These are phyloP conservation scores for Onygenales sp. DNA, from an alignment of 2,329 filamentous ascomycete species.

Conservation along the genomic window DNA sequence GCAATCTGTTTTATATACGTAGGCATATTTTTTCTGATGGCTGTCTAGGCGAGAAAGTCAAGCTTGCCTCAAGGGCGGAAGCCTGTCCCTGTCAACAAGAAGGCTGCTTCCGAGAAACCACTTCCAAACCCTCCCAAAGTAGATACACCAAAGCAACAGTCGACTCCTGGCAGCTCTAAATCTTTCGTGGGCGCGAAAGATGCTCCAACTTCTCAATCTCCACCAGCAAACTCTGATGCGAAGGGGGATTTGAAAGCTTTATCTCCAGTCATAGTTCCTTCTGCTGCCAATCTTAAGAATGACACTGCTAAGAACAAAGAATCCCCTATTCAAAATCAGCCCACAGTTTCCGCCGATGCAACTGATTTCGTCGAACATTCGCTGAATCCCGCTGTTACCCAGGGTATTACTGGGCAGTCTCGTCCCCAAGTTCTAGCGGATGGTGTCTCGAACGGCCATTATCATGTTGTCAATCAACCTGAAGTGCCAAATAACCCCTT, in stretches of 20 bases:
- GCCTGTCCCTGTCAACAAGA: background rate
- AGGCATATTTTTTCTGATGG: background rate
- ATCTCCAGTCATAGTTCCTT: too few relatives aligned
- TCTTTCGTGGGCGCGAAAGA: constrained; percentile 6
- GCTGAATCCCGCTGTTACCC: background rate
- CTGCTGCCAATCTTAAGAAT: too few relatives aligned
- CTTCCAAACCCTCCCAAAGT: constrained; percentile 8
- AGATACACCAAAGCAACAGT: background rate
- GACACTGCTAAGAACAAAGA: too few relatives aligned
- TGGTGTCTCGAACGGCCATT: background rate
- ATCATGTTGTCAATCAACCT: background rate
- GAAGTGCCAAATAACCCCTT: background rate
- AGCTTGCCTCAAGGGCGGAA: background rate
- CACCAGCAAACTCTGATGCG: too few relatives aligned
- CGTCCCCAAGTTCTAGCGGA: background rate
- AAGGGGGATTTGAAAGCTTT: too few relatives aligned
- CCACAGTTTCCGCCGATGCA: too few relatives aligned
- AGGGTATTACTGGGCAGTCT: background rate
- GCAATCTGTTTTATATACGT: too few relatives aligned
- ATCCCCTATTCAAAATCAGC: too few relatives aligned
- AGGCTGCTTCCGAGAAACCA: constrained; percentile 10
- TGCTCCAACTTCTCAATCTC: background rate
- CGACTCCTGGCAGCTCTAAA: background rate
- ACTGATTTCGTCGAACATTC: background rate
- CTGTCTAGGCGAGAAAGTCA: background rate